These are phyloP conservation scores for Vigna nakashimae DNA, from an alignment of 306 rosid species.

Conservation along the genomic window DNA sequence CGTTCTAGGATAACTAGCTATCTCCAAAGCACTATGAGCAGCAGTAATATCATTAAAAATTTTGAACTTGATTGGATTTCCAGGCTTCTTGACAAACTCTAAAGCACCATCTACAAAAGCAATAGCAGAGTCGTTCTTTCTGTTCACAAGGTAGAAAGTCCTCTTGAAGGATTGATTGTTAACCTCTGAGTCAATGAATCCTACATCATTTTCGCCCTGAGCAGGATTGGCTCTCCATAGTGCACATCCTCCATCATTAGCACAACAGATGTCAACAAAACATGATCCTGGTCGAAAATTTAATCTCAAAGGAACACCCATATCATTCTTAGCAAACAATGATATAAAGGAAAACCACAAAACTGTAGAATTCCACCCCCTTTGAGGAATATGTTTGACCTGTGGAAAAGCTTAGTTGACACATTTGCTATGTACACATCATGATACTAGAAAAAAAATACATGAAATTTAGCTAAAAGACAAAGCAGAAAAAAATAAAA, in stretches of 20 bases:
- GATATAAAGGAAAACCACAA: constrained; percentile 86
- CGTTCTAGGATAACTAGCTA: constrained; percentile 50
- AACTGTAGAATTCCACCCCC: constrained; percentile 71
- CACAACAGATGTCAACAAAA: constrained; percentile 74
- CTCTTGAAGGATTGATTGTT: constrained; percentile 60
- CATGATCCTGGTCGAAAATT: constrained; percentile 75
- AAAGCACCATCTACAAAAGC: constrained; percentile 84
- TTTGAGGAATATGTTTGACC: constrained; percentile 73
- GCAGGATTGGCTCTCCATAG: constrained; percentile 72
- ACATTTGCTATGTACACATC: constrained; percentile 10
- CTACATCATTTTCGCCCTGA: constrained; percentile 57
- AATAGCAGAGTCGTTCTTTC: constrained; percentile 80
- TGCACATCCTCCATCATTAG: constrained; percentile 62
- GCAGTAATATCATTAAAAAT: constrained; percentile 58
- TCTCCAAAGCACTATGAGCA: constrained; percentile 50
- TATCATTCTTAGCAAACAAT: constrained; percentile 76
- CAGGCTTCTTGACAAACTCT: constrained; percentile 87
- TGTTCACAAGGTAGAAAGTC: constrained; percentile 77
- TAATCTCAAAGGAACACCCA: constrained; percentile 78
- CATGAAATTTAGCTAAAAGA: constrained; percentile 17
- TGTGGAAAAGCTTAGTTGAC: constrained; percentile 45
- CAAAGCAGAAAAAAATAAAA: constrained; percentile 14
- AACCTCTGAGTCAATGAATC: constrained; percentile 69
- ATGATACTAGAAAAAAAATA: constrained; percentile 40
- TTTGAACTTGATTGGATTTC: constrained; percentile 90